Evolutionary conservation across 202 grass and related monocot species (phyloP).

Genomic region (Saccharum hybrid): DNA sequence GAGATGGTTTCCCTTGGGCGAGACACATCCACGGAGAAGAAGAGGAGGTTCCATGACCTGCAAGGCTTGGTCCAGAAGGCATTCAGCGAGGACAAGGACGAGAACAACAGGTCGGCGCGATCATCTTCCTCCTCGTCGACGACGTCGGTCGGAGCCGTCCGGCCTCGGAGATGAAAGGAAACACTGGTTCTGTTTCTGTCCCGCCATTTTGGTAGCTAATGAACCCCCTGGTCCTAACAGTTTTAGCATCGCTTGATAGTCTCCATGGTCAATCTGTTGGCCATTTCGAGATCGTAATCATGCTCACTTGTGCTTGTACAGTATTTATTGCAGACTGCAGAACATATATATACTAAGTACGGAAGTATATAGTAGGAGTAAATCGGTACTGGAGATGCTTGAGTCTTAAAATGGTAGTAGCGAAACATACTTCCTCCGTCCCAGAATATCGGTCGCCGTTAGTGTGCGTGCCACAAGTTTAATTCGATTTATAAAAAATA

Average conservation of each 20-base stretch:
- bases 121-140: slow-evolving; percentile 61
- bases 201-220: slow-evolving; percentile 32
- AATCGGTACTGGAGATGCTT: background rate
- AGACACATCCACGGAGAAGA: slow-evolving; percentile 60
- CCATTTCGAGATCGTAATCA: background rate
- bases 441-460: no score
- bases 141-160: slow-evolving; percentile 33
- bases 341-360: no score
- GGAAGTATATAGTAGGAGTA: background rate
- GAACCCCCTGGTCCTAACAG: background rate
- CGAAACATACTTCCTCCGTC: no score
- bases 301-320: slow-evolving; percentile 39
- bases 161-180: slow-evolving; percentile 51
- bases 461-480: no score
- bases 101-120: slow-evolving; percentile 41
- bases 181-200: background rate
- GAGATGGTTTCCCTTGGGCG: slow-evolving; percentile 47
- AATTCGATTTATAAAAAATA: no score
- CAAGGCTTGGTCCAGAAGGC: slow-evolving; percentile 67
- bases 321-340: background rate
- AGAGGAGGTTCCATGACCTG: slow-evolving; percentile 65
- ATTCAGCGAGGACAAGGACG: slow-evolving; percentile 82
- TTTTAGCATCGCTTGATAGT: background rate
- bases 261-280: background rate
- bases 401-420: background rate